Evolutionary conservation across 2,329 filamentous ascomycete genomes (phyloP).

Genomic region (Fusarium setosum): DNA sequence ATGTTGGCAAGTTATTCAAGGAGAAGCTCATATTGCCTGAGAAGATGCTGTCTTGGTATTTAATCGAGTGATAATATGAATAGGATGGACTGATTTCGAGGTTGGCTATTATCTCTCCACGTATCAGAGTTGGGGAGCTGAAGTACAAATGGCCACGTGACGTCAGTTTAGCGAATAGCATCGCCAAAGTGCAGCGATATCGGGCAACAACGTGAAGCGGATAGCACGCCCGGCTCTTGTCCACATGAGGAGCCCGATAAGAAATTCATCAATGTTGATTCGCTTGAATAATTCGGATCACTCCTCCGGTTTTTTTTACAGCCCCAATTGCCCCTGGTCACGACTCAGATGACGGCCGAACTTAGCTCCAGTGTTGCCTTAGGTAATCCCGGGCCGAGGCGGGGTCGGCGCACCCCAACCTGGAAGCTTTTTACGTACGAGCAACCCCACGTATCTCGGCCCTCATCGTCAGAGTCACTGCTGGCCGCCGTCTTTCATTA

Average conservation of each 20-base stretch:
- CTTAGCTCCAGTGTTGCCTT: background rate
- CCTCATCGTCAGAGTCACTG: background rate
- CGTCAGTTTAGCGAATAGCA: background rate
- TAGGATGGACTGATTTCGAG: background rate
- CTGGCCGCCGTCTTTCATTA: background rate
- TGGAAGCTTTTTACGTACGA: constrained; percentile 28
- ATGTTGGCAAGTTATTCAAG: background rate
- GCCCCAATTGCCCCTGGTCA: background rate
- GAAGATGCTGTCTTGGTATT: background rate
- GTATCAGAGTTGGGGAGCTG: no score
- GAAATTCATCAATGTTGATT: background rate
- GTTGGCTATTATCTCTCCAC: no score
- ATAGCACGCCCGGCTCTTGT: background rate
- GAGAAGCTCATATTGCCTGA: background rate
- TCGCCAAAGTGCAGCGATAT: constrained; percentile 2
- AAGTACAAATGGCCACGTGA: no score
- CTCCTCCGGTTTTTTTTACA: background rate
- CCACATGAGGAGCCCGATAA: background rate
- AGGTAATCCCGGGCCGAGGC: constrained; percentile 13
- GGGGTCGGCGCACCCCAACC: constrained; percentile 29
- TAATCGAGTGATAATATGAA: background rate
- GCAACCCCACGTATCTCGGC: constrained; percentile 23
- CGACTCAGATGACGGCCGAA: background rate
- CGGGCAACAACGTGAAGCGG: background rate
- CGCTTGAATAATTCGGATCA: background rate